Percentiles rank a stretch among this genome's conserved stretches.
Conservation (phyloP, 73 alveolate species). For the Halteria grandinella region DNA sequence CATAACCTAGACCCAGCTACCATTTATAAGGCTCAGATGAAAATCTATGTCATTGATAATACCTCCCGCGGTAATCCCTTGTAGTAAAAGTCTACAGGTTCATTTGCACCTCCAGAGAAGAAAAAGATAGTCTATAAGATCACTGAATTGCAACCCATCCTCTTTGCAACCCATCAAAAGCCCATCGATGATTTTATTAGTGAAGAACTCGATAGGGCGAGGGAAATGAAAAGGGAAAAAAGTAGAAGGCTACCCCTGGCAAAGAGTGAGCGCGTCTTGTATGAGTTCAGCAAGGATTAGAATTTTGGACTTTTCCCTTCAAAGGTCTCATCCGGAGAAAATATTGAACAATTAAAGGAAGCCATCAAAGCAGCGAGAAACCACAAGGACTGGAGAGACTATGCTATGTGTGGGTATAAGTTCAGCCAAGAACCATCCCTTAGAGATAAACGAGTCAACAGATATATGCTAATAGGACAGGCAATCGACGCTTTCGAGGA, state of each 20-base stretch:
- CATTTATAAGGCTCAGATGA: not conserved
- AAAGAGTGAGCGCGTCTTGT: constrained; percentile 14
- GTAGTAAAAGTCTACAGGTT: not conserved
- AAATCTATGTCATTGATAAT: not conserved
- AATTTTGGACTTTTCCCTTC: not conserved
- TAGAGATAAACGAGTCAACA: constrained; percentile 8
- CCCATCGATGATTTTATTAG: constrained; percentile 1
- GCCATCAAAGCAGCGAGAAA: constrained; percentile 17
- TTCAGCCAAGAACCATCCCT: not conserved
- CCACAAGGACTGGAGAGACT: constrained; percentile 30
- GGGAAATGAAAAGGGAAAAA: not conserved
- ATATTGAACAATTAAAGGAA: not conserved
- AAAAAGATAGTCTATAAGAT: not conserved
- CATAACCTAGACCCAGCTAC: constrained; percentile 12
- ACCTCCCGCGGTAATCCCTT: no score
- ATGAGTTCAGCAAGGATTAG: not conserved
- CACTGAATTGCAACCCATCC: not conserved
- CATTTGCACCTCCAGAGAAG: not conserved
- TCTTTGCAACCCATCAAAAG: constrained; percentile 8
- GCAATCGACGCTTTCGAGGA: constrained; percentile 29
- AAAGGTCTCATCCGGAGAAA: constrained; percentile 1
- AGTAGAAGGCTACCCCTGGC: constrained; percentile 9
- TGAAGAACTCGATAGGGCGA: not conserved
- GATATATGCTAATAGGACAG: constrained; percentile 5
- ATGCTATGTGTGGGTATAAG: constrained; percentile 14